phyloP scores from a whole-genome alignment of 1,284 basidiomycete species.

The Prillingera fragicola region DNA sequence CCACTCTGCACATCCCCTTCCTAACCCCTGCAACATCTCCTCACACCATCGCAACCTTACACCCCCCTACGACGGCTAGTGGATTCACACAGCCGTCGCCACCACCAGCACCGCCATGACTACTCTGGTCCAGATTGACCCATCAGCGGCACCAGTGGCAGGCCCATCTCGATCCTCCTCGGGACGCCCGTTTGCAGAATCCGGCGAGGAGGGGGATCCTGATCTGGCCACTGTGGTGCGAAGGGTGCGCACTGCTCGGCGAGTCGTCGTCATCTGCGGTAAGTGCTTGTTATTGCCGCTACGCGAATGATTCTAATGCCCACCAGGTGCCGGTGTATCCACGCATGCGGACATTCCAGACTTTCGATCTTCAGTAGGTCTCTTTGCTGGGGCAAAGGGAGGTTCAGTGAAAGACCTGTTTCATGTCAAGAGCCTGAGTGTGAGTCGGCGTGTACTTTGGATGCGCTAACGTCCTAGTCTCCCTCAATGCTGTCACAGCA shows the following conservation, averaged over 20 bases:
- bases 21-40: neutral
- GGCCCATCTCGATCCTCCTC: conserved; percentile 1
- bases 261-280: conserved; percentile 83
- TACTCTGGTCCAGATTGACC: conserved; percentile 4
- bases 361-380: conserved; percentile 75
- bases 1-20: neutral
- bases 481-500: conserved; percentile 63
- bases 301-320: conserved; percentile 10
- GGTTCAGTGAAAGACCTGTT: conserved; percentile 83
- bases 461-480: conserved; percentile 17
- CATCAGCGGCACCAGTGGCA: neutral
- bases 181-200: conserved; percentile 5
- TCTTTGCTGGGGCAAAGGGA: conserved; percentile 65
- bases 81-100: too few species aligned
- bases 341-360: conserved; percentile 87
- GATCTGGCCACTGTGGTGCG: conserved; percentile 20
- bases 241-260: conserved; percentile 66
- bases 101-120: too few species aligned
- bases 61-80: neutral
- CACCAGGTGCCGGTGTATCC: conserved; percentile 82
- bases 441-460: conserved; percentile 50
- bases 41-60: neutral
- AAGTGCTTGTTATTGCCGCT: conserved; percentile 37
- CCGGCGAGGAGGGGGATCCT: conserved; percentile 1
- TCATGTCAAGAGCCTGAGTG: conserved; percentile 81